phyloP scores from a whole-genome alignment of 441 rosid species.

The Bocquillonia castaneifolia region DNA sequence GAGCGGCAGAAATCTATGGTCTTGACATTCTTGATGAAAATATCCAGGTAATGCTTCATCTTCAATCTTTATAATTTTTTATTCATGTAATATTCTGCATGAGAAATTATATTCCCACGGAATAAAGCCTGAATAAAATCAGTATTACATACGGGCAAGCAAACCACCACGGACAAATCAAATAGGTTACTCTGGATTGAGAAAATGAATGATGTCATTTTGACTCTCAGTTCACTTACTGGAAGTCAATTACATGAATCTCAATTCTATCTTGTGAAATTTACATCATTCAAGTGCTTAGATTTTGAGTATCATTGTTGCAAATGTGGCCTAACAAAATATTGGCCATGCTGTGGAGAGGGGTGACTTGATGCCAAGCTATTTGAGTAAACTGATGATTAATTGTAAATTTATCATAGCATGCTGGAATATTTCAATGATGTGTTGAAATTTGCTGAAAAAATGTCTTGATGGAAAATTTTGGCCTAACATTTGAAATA shows the following conservation, averaged over 20 bases:
- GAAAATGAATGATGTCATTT: no score
- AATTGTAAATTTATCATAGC: neutral
- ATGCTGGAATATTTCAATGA: neutral
- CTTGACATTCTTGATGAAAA: conserved; percentile 70
- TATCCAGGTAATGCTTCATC: conserved; percentile 51
- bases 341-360: neutral
- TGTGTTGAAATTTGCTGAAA: conserved; percentile 3
- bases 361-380: neutral
- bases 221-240: no score
- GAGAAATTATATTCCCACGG: neutral
- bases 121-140: no score
- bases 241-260: no score
- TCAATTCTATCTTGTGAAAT: no score
- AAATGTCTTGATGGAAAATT: neutral
- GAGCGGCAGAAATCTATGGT: conserved; percentile 85
- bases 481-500: neutral
- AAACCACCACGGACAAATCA: no score
- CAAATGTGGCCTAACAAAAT: neutral
- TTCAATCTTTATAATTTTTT: conserved; percentile 9
- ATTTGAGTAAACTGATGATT: neutral
- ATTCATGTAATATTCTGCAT: neutral
- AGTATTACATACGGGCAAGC: no score
- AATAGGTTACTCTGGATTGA: no score
- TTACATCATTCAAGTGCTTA: no score
- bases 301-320: no score